Percentiles rank a stretch among this genome's conserved stretches.
phyloP scores from a whole-genome alignment of 1,284 basidiomycete species.

The Ceratobasidium sp. region DNA sequence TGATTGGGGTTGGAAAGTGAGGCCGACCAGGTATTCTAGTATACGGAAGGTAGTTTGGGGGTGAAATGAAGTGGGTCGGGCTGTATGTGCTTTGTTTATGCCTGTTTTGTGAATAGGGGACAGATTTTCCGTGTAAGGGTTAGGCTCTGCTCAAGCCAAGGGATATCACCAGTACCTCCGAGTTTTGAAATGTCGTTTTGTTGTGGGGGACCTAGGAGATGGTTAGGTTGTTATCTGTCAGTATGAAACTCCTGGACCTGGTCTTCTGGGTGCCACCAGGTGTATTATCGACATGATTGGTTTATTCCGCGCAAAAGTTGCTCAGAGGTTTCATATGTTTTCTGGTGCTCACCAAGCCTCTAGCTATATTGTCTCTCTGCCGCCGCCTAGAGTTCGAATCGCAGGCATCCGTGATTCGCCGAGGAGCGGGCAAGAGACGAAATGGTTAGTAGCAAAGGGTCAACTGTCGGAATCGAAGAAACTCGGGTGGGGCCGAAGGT shows the following conservation, averaged over 20 bases:
- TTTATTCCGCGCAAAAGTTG: neutral
- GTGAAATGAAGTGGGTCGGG: neutral
- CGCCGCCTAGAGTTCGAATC: neutral
- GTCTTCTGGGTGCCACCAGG: neutral
- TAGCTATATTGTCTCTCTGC: neutral
- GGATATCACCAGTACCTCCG: neutral
- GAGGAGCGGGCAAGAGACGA: neutral
- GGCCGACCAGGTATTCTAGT: neutral
- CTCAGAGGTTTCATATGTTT: neutral
- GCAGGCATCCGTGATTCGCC: constrained; percentile 21
- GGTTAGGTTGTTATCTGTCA: neutral
- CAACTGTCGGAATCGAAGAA: neutral
- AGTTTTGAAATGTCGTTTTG: too few relatives aligned
- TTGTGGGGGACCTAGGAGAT: too few relatives aligned
- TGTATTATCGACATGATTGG: neutral
- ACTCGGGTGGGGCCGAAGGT: neutral
- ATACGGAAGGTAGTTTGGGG: neutral
- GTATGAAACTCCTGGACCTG: neutral
- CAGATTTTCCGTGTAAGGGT: neutral
- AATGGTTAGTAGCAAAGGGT: neutral
- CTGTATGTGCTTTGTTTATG: neutral
- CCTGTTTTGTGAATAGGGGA: constrained; percentile 9
- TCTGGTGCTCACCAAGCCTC: neutral
- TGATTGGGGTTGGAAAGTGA: constrained; percentile 68
- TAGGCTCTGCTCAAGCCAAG: neutral